Conservation (phyloP, 2,329 filamentous ascomycete species). For the Nigrograna mackinnonii region DNA sequence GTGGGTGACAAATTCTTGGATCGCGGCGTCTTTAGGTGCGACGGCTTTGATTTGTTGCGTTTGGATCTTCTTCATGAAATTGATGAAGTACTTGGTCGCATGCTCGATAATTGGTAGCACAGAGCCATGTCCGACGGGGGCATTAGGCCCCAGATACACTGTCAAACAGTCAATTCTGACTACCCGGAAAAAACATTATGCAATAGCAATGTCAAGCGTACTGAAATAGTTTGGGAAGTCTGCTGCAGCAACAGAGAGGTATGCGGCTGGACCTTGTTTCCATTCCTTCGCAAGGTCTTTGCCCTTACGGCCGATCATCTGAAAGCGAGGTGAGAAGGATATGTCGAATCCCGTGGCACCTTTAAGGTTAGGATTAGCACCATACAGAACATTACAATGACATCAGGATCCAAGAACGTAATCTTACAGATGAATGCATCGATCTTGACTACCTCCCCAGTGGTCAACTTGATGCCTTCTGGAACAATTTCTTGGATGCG, state of each 20-base stretch:
- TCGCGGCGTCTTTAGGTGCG: neutral
- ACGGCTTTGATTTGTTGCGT: constrained; percentile 4
- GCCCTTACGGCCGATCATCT: constrained; percentile 4
- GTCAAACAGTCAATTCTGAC: neutral
- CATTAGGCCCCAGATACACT: constrained; percentile 1
- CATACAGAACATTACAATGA: too few species aligned
- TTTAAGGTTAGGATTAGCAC: too few species aligned
- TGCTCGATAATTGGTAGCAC: constrained; percentile 1
- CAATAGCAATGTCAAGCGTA: neutral
- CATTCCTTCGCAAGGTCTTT: constrained; percentile 1
- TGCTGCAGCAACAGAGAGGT: neutral
- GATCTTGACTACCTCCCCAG: constrained; percentile 29
- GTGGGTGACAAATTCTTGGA: constrained; percentile 3
- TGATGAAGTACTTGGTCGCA: neutral
- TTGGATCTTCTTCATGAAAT: constrained; percentile 2
- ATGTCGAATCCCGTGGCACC: constrained; percentile 9
- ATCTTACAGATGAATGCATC: constrained; percentile 47
- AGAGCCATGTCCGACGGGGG: neutral
- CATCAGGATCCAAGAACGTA: too few species aligned
- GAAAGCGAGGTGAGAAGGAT: constrained; percentile 20
- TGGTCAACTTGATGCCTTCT: constrained; percentile 24
- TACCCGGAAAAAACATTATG: neutral
- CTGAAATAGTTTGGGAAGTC: constrained; percentile 2
- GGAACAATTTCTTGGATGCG: constrained; percentile 10
- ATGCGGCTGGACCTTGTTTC: neutral